These are phyloP conservation scores for Verruconis gallopava DNA, from an alignment of 2,329 filamentous ascomycete genomes.

Conservation along the genomic window DNA sequence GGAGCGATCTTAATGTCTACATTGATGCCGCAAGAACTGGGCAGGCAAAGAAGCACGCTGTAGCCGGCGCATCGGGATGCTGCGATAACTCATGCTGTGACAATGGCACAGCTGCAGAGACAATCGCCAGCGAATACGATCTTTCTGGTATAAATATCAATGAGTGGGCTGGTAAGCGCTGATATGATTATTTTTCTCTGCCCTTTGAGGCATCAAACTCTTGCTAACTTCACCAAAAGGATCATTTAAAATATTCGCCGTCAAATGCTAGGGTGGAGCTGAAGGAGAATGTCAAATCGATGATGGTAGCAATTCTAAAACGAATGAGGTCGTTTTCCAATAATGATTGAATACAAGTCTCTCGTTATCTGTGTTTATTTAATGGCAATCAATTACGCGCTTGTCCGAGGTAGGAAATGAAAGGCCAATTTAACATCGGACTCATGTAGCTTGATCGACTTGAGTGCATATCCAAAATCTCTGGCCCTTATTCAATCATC, in stretches of 20 bases:
- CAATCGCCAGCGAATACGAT: background rate
- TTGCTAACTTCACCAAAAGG: slow-evolving; percentile 1
- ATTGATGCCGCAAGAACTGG: slow-evolving; percentile 15
- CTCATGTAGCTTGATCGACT: too few species aligned
- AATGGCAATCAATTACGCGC: too few species aligned
- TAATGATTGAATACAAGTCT: too few species aligned
- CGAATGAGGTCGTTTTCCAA: too few species aligned
- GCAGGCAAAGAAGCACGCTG: background rate
- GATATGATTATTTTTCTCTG: background rate
- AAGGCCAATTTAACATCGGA: too few species aligned
- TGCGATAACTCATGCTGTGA: background rate
- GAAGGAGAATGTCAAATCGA: too few species aligned
- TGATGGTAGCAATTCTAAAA: too few species aligned
- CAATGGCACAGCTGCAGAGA: background rate
- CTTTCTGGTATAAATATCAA: slow-evolving; percentile 8
- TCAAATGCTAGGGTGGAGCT: slow-evolving; percentile 6
- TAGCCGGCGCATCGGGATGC: background rate
- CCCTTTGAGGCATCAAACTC: background rate
- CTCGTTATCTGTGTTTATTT: too few species aligned
- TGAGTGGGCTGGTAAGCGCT: slow-evolving; percentile 11
- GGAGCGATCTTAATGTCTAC: slow-evolving; percentile 38
- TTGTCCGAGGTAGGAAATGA: too few species aligned
- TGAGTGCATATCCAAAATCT: too few species aligned
- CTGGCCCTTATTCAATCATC: too few species aligned
- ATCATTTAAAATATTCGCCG: slow-evolving; percentile 10